Evolutionary conservation across 2,329 filamentous ascomycete genomes (phyloP).

Genomic region (Neocucurbitaria cava): DNA sequence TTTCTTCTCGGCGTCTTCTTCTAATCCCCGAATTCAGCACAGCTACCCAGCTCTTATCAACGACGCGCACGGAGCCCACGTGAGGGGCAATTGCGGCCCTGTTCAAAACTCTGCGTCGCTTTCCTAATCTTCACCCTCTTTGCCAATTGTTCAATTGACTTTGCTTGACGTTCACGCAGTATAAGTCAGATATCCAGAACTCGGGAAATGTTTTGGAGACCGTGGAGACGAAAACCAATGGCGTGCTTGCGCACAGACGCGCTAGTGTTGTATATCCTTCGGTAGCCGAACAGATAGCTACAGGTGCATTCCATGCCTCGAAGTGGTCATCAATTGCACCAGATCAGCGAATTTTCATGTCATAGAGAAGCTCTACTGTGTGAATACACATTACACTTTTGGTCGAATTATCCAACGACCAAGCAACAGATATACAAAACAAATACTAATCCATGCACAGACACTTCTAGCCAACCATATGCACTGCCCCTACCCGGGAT

Average conservation of each 20-base stretch:
- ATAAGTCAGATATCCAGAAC: neutral
- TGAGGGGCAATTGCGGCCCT: constrained; percentile 10
- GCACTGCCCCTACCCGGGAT: neutral
- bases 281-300: constrained; percentile 20
- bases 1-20: constrained; percentile 4
- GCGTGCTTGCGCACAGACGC: constrained; percentile 33
- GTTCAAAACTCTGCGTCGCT: neutral
- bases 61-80: constrained; percentile 12
- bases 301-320: constrained; percentile 21
- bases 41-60: constrained; percentile 12
- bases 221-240: constrained; percentile 16
- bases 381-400: neutral
- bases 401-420: neutral
- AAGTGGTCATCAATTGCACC: constrained; percentile 7
- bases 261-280: constrained; percentile 7
- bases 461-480: neutral
- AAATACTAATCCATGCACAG: neutral
- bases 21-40: neutral
- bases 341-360: neutral
- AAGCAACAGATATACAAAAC: neutral
- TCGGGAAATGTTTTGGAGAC: constrained; percentile 1
- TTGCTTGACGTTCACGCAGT: neutral
- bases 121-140: neutral
- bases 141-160: neutral
- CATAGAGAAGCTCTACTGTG: neutral